Base-by-base conservation (phyloP, 2,329 filamentous ascomycete genomes). In the Penicillium janthinellum region DNA sequence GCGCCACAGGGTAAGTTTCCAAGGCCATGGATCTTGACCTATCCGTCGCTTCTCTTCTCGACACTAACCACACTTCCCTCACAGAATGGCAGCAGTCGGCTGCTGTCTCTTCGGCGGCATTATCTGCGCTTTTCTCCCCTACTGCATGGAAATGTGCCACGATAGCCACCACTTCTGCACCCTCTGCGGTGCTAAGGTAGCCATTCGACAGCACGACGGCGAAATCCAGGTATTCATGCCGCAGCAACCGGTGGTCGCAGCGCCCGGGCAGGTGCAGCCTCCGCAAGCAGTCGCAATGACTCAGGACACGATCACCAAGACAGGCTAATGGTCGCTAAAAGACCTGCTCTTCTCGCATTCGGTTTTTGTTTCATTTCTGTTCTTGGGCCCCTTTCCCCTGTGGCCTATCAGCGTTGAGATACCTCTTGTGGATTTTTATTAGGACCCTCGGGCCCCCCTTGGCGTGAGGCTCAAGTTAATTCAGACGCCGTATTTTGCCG, bases 131-230 rank as follows among this genome's bases (percentile, higher is more conserved):
- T 64, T 64, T 15, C 31, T 65, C 14, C 63, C 63, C 0, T 65
- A 34, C 15, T 65, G 63, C 17, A 59, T 64, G 56, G 39, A 65
- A 39, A 64, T 65, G 63, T 65, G 63, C 17, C 63, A 65, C 14
- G 61, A 65, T 11, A 42, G 49, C 6, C 63, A 65, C 35, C 63
- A 65, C 15, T 65, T 60, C 44, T 65, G 63, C 15, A 45, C 58
- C 7, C 54, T 60, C 2, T 65, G 63, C 15, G 51, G 51, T 3
- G 45, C 58, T 7, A 52, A 58, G 22, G 51, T 61, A 5, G 59
- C 59, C 12, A 47, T 61, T 14, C 38, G 51, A 14, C 41, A 55
- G 14, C 55, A 61, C 44, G 59, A 61, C 10, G 59, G 59, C 17
- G 20, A n/a, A 11, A 47, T 58, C 17, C 45, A 61, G 34, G 15